Base-by-base conservation (phyloP, 2,329 filamentous ascomycete species). In the Botrytis galanthina region DNA sequence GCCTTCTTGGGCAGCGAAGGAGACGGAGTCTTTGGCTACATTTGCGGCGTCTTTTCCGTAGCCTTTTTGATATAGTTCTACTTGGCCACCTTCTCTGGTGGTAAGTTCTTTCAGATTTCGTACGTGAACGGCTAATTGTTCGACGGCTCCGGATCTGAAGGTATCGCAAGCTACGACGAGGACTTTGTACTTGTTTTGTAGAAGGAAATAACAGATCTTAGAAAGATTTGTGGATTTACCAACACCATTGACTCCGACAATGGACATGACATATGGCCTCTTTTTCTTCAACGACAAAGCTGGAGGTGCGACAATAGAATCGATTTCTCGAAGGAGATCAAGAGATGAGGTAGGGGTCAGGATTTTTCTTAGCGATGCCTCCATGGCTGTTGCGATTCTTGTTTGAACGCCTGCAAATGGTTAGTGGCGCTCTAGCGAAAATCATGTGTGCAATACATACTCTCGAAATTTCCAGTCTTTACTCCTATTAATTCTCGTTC, bases 41-140 rank as follows among this genome's bases (percentile, higher is more conserved):
- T 94, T 92, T 18, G 97, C 97, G 0, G 97, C 96, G 81, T 99
- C 97, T 81, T 98, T 98, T 79, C 96, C 96, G 81, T 99, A 99
- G 51, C 96, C 96, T 84, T 97, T 96, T 81, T 99, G 94, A 83
- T 97, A 99, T 67, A 99, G 86, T 81, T 97, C 95, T 67, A 99
- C 93, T 73, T 90, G 85, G 42, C 93, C 93, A 63, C 92, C 93
- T 83, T 98, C 95, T 75, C 96, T 90, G 70, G 90, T 88, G 8
- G 91, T 93, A 46, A 99, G 87, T 83, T 99, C 95, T 81, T 93
- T 94, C 76, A 99, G 86, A 81, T 98, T 98, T 74, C 93, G 91
- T 44, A 97, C 96, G 81, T 99, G 96, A 7, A 98, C 96, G 73
- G 94, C 93, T 18, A 99, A 88, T 83, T 99, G 96, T 85, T 99